Conservation (phyloP, 371 early-diverging fungal species). For the Phascolomyces articulosus region DNA sequence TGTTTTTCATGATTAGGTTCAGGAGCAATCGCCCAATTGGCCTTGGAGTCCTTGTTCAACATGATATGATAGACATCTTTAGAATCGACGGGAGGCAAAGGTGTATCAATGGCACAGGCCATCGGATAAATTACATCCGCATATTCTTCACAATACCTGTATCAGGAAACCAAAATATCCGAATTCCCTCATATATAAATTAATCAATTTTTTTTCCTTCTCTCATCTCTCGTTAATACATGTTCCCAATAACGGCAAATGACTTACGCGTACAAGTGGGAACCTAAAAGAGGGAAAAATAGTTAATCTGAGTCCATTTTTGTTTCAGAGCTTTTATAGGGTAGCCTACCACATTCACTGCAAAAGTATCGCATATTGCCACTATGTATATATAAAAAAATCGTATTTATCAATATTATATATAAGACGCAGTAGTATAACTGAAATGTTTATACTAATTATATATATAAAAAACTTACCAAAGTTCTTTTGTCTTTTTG, state of each 20-base stretch:
- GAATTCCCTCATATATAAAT: background rate
- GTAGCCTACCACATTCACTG: conserved; percentile 38
- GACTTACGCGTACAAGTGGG: no score
- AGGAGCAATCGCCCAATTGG: conserved; percentile 41
- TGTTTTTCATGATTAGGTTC: conserved; percentile 10
- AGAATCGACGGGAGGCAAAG: conserved; percentile 21
- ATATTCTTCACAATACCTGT: conserved; percentile 36
- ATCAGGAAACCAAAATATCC: no score
- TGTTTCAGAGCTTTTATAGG: no score
- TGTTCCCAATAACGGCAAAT: no score
- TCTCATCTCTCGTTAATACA: no score
- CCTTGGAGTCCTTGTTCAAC: conserved; percentile 31
- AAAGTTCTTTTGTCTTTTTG: conserved; percentile 31
- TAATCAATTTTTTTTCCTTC: background rate
- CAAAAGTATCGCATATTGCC: conserved; percentile 52
- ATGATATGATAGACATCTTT: conserved; percentile 36
- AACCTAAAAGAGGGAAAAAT: no score
- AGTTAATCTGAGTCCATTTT: no score
- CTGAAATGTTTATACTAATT: no score
- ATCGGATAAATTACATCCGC: conserved; percentile 40
- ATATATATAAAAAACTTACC: conserved; percentile 23
- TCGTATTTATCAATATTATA: no score
- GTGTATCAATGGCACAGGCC: conserved; percentile 51
- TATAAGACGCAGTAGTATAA: no score
- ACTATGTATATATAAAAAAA: no score